Evolutionary conservation across 192 early-diverging fungal species (phyloP), one percentile per base, ranked within the genome.

Genomic region (Powellomyces hirtus): DNA sequence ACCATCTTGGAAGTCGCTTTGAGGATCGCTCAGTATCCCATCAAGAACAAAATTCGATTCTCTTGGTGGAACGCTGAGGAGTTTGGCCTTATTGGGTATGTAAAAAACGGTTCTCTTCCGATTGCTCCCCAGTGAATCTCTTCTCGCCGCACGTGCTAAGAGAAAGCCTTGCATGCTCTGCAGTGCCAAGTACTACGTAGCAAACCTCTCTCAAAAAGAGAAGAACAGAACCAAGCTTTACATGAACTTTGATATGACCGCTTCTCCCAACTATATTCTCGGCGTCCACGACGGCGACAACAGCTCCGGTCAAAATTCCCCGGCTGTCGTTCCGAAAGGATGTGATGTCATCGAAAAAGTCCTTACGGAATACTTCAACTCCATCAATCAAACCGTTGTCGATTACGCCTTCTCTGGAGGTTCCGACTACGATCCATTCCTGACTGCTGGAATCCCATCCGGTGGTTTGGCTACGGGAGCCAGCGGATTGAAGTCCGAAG

Each of bases 181-280:
- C 8, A 42, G 40, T 13, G 40, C 72, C 6, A 56, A 30, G 16
- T 53, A 73, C 65, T 82, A 82, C 65, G 76, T 82, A n/a, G 68
- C 71, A 26, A 49, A 79, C 57, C 68, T 82, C 26, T 26, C 53
- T 11, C 38, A 29, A 16, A 36, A 33, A 38, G 44, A 79, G 46
- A 62, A 75, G 20, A 26, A 46, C 30, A 8, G 51, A 1, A 73
- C 68, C 59, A 70, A 69, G 45, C 36, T 79, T 16, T 77, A 72
- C 62, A 59, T 78, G 10, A 69, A 78, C 50, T 71, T 61, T 8
- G 80, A 81, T 63, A 81, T 81, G 80, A 71, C 77, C 35, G 80
- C 71, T 18, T 70, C 65, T 10, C 80, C 80, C n/a, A 81, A 81
- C 75, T 78, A 72, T 45, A 61, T 77, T 7, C 59, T 79, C 40